Evolutionary conservation across 441 rosid genomes (phyloP).

Genomic region (Dalechampia spathulata): DNA sequence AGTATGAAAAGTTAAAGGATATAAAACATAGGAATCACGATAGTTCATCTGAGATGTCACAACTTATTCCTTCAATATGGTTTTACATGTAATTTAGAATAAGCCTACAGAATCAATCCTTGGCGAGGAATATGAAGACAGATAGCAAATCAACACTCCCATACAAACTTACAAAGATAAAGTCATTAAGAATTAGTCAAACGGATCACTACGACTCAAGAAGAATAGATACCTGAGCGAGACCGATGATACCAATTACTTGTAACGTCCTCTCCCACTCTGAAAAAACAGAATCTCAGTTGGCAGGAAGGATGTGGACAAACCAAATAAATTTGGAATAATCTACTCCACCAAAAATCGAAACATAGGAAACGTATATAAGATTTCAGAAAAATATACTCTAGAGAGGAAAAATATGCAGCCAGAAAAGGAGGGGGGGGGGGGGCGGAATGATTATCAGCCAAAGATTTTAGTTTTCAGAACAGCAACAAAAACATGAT

Average conservation of each 20-base stretch:
- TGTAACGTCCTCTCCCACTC: conserved; percentile 92
- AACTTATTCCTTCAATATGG: background rate
- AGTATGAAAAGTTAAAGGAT: conserved; percentile 7
- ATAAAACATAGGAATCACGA: conserved; percentile 9
- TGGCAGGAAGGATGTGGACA: background rate
- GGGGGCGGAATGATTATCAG: too few species aligned
- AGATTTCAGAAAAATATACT: background rate
- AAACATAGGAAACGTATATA: too few species aligned
- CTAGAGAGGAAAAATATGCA: background rate
- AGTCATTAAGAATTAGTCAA: conserved; percentile 2
- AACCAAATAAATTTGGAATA: background rate
- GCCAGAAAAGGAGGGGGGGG: too few species aligned
- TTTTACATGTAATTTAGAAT: background rate
- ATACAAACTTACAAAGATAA: background rate
- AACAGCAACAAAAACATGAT: background rate
- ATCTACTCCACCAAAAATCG: background rate
- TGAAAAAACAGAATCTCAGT: conserved; percentile 35
- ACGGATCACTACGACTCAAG: conserved; percentile 10
- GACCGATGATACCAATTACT: conserved; percentile 62
- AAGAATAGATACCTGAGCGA: conserved; percentile 44
- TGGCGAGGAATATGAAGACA: background rate
- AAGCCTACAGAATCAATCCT: background rate
- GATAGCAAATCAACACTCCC: background rate
- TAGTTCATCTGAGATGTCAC: background rate
- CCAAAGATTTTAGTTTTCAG: too few species aligned